Base-by-base conservation (phyloP, 495 filamentous ascomycete species). In the Penicillium pulvis region DNA sequence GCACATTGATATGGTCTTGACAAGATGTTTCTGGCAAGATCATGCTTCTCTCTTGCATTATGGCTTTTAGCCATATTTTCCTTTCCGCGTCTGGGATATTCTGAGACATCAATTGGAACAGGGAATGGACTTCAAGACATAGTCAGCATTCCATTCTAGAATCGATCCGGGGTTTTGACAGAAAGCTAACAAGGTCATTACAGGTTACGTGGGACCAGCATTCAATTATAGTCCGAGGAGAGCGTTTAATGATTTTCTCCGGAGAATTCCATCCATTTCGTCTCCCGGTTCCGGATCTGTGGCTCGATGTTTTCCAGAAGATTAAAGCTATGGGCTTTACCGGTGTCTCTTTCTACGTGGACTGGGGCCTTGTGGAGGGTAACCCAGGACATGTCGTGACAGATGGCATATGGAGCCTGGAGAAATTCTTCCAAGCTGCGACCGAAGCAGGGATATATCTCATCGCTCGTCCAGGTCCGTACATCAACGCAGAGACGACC, bases 271-370 rank as follows among this genome's bases (percentile, higher is more conserved):
- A 90, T 61, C 87, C 86, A 4, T 89, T 82, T 65, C 70, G 80
- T 28, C 79, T 91, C 7, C 89, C 89, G 1, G 87, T 90, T 4
- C 81, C 86, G 0, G 77, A 79, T 30, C 77, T 91, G 4, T 90
- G 83, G 80, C 77, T 87, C 24, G 89, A 91, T 62, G 72, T 91
- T n/a, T 86, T 92, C 60, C 83, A 90, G 64, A 91, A 92, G 66
- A 81, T 89, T 59, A 87, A 83, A 64, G 83, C 85, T n/a, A 70
- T 90, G 5, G 89, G 89, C 1, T 89, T 87, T 64, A 88, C 83
- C 43, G 75, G 78, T 4, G 85, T 89, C 12, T 87, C 83, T 0
- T 89, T 91, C 68, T 90, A 90, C 63, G 71, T 82, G 3, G 78
- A 90, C 60, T 92, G 87, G 89, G 86, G 84, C 11, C 71, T 90